These are phyloP conservation scores for Dictyostelium capitatum DNA, from an alignment of 78 protist genomes.

Conservation along the genomic window DNA sequence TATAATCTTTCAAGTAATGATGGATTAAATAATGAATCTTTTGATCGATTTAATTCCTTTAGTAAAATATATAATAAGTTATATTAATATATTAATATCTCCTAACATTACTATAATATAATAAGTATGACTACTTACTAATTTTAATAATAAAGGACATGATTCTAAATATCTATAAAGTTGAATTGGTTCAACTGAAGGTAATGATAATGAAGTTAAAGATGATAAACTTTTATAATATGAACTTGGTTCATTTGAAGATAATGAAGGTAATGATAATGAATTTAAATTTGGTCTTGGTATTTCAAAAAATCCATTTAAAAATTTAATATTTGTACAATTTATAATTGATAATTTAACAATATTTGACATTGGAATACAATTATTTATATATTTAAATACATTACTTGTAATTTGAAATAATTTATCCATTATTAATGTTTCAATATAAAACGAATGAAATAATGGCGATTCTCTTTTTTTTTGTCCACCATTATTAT, in stretches of 20 bases:
- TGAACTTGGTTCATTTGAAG: not conserved
- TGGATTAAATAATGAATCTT: slow-evolving; percentile 21
- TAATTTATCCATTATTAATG: not conserved
- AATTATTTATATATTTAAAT: slow-evolving; percentile 4
- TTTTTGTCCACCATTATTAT: too few species aligned
- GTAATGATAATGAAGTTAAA: slow-evolving; percentile 8
- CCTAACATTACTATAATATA: too few species aligned
- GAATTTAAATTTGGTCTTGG: not conserved
- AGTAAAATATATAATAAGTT: too few species aligned
- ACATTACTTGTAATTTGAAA: not conserved
- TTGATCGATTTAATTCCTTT: not conserved
- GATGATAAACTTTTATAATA: not conserved
- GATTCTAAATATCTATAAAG: slow-evolving; percentile 24
- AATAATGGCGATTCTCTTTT: not conserved
- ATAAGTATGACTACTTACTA: slow-evolving; percentile 47
- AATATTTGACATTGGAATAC: not conserved
- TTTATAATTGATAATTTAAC: not conserved
- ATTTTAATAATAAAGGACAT: not conserved
- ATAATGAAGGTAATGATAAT: not conserved
- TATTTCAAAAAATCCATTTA: not conserved
- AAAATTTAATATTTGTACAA: not conserved
- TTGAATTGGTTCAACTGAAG: slow-evolving; percentile 5
- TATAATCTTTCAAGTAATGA: slow-evolving; percentile 7
- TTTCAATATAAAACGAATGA: not conserved
- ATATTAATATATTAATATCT: not conserved